Conservation (phyloP, 2,329 filamentous ascomycete genomes). For the Scytalidium lignicola region DNA sequence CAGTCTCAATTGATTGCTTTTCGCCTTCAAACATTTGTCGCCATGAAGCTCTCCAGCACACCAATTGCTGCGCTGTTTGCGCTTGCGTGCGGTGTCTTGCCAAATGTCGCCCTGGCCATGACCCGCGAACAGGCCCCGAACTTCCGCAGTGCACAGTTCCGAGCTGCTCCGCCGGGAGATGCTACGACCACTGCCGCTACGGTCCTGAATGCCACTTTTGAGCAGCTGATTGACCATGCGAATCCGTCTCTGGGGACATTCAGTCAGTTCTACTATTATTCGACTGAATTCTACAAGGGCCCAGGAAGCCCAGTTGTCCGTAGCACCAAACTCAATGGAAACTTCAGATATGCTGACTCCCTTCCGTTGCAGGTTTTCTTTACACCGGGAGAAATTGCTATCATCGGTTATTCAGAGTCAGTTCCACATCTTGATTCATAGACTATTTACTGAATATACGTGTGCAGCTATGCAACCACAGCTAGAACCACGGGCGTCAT, state of each 20-base stretch:
- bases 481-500: conserved; percentile 41
- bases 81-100: neutral
- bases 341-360: conserved; percentile 3
- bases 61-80: neutral
- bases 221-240: conserved; percentile 52
- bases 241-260: conserved; percentile 47
- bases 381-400: conserved; percentile 44
- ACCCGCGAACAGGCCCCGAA: neutral
- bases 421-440: neutral
- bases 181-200: neutral
- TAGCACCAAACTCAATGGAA: neutral
- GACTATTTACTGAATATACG: conserved; percentile 5
- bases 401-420: conserved; percentile 30
- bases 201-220: conserved; percentile 29
- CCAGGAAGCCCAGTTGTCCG: conserved; percentile 42
- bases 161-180: neutral
- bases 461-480: conserved; percentile 16
- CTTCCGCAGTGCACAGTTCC: neutral
- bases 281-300: conserved; percentile 43
- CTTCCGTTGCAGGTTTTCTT: conserved; percentile 31
- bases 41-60: neutral
- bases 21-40: neutral
- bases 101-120: neutral
- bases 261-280: conserved; percentile 46
- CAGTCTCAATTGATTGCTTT: neutral